Evolutionary conservation across 805 yeast species (phyloP), one percentile per base, ranked within the genome.

Genomic region (Hemisphaericaspora nanyangensis): DNA sequence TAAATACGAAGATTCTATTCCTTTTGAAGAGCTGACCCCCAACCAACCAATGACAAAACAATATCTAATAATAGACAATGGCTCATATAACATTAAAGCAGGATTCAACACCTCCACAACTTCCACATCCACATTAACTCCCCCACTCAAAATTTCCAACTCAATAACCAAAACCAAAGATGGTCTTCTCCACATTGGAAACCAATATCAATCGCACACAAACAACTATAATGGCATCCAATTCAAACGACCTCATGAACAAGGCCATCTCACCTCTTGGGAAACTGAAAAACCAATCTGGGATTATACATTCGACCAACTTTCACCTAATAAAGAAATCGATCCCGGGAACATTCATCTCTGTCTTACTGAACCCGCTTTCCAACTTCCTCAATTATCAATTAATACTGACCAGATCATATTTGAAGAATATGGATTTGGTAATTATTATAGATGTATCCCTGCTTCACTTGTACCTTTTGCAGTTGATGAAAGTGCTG

Each of bases 191-290:
- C 79, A 84, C 49, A 67, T 90, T 8, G 95, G 95, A 4, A 66
- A 65, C 45, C 84, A 86, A 43, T 83, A 82, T 46, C 51, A 82
- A 8, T 61, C 73, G 13, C 67, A 70, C 12, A 77, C 91, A 34
- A 77, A 74, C 43, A 93, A 89, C 54, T 80, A 79, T 27, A 79
- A 95, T 0, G 86, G 89, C 1, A 71, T 90, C 5, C 72, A 74
- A 16, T 77, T 83, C 60, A 75, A 83, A 44, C 68, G 98, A 39
- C 97, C 99, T 0, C 79, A 79, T 41, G 96, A 89, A 46, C 80
- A 82, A 49, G 97, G 97, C 37, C 95, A 90, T 49, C 65, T 93
- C 37, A 79, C 82, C 0, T 86, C 91, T 28, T 93, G 98, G 99
- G 95, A 87, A 46, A 65, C 85, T 2, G 89, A 93, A 55, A 84